Evolutionary conservation across 2,329 filamentous ascomycete genomes (phyloP).

Genomic region (Penicillium sclerotiorum): DNA sequence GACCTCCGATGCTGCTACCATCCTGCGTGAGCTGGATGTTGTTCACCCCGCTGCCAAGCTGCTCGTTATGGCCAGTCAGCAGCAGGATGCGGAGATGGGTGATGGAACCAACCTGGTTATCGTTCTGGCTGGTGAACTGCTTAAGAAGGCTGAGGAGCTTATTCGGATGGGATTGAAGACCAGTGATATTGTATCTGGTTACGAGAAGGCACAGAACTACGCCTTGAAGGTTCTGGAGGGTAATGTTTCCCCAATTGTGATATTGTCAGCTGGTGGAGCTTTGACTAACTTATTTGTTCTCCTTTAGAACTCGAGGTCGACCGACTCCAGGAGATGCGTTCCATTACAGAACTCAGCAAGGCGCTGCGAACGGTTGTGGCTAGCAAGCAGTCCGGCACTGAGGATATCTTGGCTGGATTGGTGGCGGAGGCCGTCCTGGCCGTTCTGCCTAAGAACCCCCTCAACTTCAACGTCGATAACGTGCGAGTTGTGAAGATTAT

Average conservation of each 20-base stretch:
- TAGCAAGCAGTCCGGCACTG: conserved; percentile 93
- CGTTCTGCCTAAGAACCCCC: conserved; percentile 91
- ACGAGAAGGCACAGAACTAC: conserved; percentile 90
- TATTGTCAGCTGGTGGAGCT: neutral
- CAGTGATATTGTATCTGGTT: conserved; percentile 94
- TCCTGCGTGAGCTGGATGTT: conserved; percentile 94
- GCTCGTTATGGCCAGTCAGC: conserved; percentile 97
- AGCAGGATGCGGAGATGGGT: conserved; percentile 98
- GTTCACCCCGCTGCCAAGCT: conserved; percentile 98
- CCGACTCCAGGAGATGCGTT: conserved; percentile 81
- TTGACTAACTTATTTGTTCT: conserved; percentile 14
- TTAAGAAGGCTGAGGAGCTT: conserved; percentile 96
- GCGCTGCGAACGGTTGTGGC: conserved; percentile 93
- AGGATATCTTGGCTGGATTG: conserved; percentile 82
- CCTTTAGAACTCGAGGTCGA: conserved; percentile 81
- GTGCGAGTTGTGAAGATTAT: conserved; percentile 99
- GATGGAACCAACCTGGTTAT: conserved; percentile 98
- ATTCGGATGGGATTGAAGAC: conserved; percentile 96
- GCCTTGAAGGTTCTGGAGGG: conserved; percentile 81
- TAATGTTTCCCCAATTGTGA: conserved; percentile 37
- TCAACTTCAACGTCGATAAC: conserved; percentile 98
- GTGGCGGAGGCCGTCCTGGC: conserved; percentile 83
- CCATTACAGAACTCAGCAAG: conserved; percentile 84
- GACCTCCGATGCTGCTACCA: conserved; percentile 96
- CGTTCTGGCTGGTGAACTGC: conserved; percentile 87